Evolutionary conservation across 192 early-diverging fungal genomes (phyloP).

Genomic region (Backusella sp.): DNA sequence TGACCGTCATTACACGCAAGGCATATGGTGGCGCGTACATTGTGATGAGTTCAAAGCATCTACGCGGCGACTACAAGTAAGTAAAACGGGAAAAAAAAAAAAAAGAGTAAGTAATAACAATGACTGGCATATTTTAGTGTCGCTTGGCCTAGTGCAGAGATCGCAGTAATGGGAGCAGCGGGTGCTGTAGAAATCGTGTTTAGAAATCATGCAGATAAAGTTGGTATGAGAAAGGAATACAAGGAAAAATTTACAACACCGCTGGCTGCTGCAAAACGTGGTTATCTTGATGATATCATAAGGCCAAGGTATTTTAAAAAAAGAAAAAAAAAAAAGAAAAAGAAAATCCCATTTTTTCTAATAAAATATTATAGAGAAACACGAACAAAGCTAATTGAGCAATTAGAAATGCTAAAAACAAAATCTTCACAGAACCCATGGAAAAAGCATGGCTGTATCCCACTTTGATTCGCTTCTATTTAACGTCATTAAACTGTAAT

Average conservation of each 20-base stretch:
- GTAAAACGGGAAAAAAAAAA: neutral
- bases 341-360: conserved; percentile 10
- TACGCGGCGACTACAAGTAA: conserved; percentile 77
- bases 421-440: conserved; percentile 77
- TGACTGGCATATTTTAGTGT: conserved; percentile 51
- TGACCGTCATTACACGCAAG: conserved; percentile 93
- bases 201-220: conserved; percentile 61
- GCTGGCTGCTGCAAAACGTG: conserved; percentile 88
- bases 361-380: conserved; percentile 50
- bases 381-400: conserved; percentile 81
- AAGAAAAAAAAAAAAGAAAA: neutral
- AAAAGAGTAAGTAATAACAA: neutral
- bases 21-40: conserved; percentile 98
- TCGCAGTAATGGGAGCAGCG: conserved; percentile 98
- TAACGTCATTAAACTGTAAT: neutral
- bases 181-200: conserved; percentile 98
- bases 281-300: conserved; percentile 81
- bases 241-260: conserved; percentile 93
- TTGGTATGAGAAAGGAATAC: conserved; percentile 81
- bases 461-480: conserved; percentile 55
- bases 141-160: conserved; percentile 96
- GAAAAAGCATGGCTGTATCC: conserved; percentile 97
- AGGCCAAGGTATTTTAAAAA: conserved; percentile 27
- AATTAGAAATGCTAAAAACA: conserved; percentile 73
- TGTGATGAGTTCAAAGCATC: conserved; percentile 97